A percentile compares a stretch with the other conserved stretches of the same genome.
Conservation (phyloP, 768 basidiomycete genomes). For the Mycena rebaudengoi region DNA sequence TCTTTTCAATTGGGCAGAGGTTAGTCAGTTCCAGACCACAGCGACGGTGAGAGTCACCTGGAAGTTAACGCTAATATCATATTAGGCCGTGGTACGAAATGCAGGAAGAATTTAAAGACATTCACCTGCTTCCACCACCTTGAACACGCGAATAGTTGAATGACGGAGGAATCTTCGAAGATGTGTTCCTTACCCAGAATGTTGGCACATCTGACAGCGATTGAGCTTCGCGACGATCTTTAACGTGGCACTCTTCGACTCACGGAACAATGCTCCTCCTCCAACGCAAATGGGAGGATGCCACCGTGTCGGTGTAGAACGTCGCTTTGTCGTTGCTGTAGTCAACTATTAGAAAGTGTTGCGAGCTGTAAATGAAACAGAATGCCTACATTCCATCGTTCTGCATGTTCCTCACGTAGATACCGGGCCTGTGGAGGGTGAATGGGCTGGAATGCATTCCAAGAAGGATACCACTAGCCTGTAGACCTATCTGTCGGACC, state of each 20-base stretch:
- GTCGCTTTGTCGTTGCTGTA: constrained; percentile 80
- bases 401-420: constrained; percentile 79
- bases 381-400: constrained; percentile 69
- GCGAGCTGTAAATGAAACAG: not conserved
- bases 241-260: constrained; percentile 34
- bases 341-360: not conserved
- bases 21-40: not conserved
- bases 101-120: not conserved
- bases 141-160: not conserved
- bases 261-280: constrained; percentile 74
- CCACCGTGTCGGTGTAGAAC: constrained; percentile 71
- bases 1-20: constrained; percentile 43
- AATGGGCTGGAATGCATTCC: not conserved
- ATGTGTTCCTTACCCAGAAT: constrained; percentile 54
- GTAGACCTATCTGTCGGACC: constrained; percentile 46
- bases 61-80: constrained; percentile 69
- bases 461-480: constrained; percentile 41
- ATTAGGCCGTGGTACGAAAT: not conserved
- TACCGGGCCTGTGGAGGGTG: constrained; percentile 58
- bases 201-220: constrained; percentile 64
- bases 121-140: constrained; percentile 66
- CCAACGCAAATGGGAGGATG: constrained; percentile 66
- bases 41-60: constrained; percentile 46
- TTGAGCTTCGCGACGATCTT: not conserved
- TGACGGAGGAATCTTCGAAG: not conserved